Base-by-base conservation (phyloP, 2,329 filamentous ascomycete genomes). In the Onygenales sp. region DNA sequence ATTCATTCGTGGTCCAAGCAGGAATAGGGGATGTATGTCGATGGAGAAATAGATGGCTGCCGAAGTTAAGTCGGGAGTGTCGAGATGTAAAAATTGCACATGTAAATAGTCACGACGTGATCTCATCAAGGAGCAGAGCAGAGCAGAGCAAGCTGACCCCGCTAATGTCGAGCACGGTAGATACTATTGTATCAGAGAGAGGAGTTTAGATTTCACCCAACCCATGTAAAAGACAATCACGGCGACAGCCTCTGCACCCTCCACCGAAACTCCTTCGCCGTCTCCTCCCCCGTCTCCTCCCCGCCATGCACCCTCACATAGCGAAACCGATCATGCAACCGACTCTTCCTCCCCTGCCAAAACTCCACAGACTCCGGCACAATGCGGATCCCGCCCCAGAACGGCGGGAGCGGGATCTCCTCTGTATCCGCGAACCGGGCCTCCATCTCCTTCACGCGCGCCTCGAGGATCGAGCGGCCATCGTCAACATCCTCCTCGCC, bases 371-470 rank as follows among this genome's bases (percentile, higher is more conserved):
- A 81, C 65, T 90, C 86, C 0, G 93, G 92, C 58, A 91, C 78
- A 56, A 98, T 80, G 61, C 92, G 83, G 67, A 96, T 67, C 0
- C 93, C 93, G 33, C 93, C 93, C 93, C 93, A 98, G 68, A 95
- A 96, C 8, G 87, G 85, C 3, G 93, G 93, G 49, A 96, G 84
- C 1, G 91, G 91, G 59, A 98, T 95, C 53, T 87, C 72, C 32
- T 95, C 87, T 58, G 80, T 64, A 2, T 83, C 87, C 42, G 84
- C 79, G 67, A 95, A 98, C 60, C 75, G 78, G 67, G 79, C 73
- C 74, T 95, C 87, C 37, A 84, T 79, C 63, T 95, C 88, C 58
- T 75, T 76, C 0, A 97, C 90, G 77, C 85, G 84, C 37, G 75
- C 73, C 65, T 95, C 88, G 55, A 98, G 72, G 72, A 88, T 77